phyloP scores from a whole-genome alignment of 345 rosid species.

The Syzygium aqueum region DNA sequence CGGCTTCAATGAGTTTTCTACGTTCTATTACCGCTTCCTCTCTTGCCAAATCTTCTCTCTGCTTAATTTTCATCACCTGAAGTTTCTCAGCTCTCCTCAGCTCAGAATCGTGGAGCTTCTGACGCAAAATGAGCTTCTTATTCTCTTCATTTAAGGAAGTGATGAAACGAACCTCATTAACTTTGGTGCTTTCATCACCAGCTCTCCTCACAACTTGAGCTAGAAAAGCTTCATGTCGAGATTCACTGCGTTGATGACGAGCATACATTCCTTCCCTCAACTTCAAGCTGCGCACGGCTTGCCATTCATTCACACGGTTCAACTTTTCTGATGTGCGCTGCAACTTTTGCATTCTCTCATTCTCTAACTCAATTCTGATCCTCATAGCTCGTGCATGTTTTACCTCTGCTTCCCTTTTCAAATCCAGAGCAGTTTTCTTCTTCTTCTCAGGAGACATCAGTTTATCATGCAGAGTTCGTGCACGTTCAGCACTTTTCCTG shows the following conservation, averaged over 20 bases:
- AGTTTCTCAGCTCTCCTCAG: slow-evolving; percentile 72
- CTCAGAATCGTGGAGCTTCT: slow-evolving; percentile 70
- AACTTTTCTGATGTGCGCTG: slow-evolving; percentile 72
- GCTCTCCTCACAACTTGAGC: slow-evolving; percentile 80
- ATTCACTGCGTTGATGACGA: slow-evolving; percentile 67
- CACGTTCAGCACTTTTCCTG: slow-evolving; percentile 66
- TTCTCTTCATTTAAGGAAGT: slow-evolving; percentile 77
- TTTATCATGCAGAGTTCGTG: slow-evolving; percentile 55
- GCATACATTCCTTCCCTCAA: slow-evolving; percentile 72
- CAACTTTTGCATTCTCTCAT: slow-evolving; percentile 65
- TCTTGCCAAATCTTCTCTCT: slow-evolving; percentile 68
- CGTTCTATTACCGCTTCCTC: slow-evolving; percentile 81
- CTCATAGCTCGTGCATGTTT: slow-evolving; percentile 74
- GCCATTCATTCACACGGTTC: slow-evolving; percentile 72
- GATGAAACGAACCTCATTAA: slow-evolving; percentile 73
- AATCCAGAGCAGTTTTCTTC: slow-evolving; percentile 59
- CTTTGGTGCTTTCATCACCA: slow-evolving; percentile 83
- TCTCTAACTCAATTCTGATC: slow-evolving; percentile 66
- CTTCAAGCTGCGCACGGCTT: slow-evolving; percentile 62
- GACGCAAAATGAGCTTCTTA: slow-evolving; percentile 67
- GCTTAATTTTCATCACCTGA: slow-evolving; percentile 57
- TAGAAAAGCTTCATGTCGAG: slow-evolving; percentile 72
- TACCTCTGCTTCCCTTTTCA: slow-evolving; percentile 69
- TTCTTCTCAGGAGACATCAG: slow-evolving; percentile 74
- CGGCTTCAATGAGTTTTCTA: slow-evolving; percentile 69